Conservation (phyloP, 371 early-diverging fungal genomes). For the Saksenaea vasiformis region DNA sequence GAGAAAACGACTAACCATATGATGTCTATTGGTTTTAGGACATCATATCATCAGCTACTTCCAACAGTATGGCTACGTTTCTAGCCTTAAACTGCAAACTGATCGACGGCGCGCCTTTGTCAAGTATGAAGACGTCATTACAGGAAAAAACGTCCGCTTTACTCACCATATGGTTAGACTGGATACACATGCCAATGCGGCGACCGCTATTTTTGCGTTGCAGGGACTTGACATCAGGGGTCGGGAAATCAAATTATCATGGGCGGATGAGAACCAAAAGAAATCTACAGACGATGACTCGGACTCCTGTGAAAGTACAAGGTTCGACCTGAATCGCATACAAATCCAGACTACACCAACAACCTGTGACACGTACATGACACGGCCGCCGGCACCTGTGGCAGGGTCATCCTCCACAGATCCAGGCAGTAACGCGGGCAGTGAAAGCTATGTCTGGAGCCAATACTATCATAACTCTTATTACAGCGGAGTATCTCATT, state of each 20-base stretch:
- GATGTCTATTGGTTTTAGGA: not conserved
- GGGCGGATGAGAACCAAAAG: conserved; percentile 49
- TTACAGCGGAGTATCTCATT: not conserved
- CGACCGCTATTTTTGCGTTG: conserved; percentile 75
- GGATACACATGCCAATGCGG: conserved; percentile 83
- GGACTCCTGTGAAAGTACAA: not conserved
- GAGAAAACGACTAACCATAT: not conserved
- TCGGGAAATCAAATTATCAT: conserved; percentile 76
- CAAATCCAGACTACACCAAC: not conserved
- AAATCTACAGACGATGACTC: not conserved
- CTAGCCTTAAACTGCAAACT: conserved; percentile 76
- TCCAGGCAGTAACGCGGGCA: not conserved
- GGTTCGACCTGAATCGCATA: not conserved
- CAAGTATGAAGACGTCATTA: conserved; percentile 42
- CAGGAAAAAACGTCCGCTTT: too few relatives aligned
- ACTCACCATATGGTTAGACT: conserved; percentile 47
- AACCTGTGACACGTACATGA: not conserved
- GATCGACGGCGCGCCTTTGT: conserved; percentile 88
- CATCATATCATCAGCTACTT: conserved; percentile 65
- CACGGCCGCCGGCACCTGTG: not conserved
- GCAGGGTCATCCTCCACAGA: not conserved
- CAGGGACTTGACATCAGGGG: conserved; percentile 75
- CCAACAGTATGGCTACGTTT: conserved; percentile 75
- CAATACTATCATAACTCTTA: not conserved
- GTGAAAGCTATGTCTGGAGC: not conserved